Percentiles rank a stretch among this genome's conserved stretches.
These are phyloP conservation scores for Mycena galericulata DNA, from an alignment of 768 basidiomycete genomes.

Conservation along the genomic window DNA sequence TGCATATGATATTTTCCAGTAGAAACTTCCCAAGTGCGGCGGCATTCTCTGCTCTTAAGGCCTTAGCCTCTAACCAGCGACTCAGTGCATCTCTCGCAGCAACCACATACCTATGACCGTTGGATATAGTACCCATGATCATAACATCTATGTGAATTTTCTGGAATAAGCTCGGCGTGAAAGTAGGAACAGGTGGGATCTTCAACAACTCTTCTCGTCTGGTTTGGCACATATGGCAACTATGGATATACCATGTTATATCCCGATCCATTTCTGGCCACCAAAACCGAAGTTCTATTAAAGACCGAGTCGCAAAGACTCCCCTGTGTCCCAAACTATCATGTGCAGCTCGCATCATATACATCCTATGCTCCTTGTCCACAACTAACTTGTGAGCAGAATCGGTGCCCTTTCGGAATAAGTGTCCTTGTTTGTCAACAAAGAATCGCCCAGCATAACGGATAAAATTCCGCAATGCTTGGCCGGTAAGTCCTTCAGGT, in stretches of 20 bases:
- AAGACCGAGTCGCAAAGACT: background rate
- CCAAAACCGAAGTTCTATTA: background rate
- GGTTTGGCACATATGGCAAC: background rate
- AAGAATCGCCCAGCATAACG: background rate
- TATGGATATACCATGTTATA: background rate
- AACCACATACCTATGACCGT: slow-evolving; percentile 39
- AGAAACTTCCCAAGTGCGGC: slow-evolving; percentile 41
- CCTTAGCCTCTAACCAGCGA: slow-evolving; percentile 36
- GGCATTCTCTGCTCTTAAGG: slow-evolving; percentile 37
- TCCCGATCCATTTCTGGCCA: background rate
- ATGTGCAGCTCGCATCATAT: background rate
- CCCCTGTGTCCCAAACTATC: background rate
- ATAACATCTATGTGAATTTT: slow-evolving; percentile 45
- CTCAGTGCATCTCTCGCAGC: slow-evolving; percentile 42
- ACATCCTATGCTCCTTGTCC: no score
- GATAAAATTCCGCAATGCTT: background rate
- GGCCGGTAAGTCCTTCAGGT: background rate
- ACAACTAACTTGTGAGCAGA: background rate
- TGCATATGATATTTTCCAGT: slow-evolving; percentile 47
- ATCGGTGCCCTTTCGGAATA: background rate
- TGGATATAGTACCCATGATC: slow-evolving; percentile 36
- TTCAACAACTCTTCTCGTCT: background rate
- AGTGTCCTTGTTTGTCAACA: background rate
- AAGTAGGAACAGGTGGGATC: background rate
- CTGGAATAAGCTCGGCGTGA: slow-evolving; percentile 31